A percentile compares a stretch with the other conserved stretches of the same genome.
These are phyloP conservation scores for Manihot esculenta DNA, from an alignment of 441 rosid species.

Conservation along the genomic window DNA sequence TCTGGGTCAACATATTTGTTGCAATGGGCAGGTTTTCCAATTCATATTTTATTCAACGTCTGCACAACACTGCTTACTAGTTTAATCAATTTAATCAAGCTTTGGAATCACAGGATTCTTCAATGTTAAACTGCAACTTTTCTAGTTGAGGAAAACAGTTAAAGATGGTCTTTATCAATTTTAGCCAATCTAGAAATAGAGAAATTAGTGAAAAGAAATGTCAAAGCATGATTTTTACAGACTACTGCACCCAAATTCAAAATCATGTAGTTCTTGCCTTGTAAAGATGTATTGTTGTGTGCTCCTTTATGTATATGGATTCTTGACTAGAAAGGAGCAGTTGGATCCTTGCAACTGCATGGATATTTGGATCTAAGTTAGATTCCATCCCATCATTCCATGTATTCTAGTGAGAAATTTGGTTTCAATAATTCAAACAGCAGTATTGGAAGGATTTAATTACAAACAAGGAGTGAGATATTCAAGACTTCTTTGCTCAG, in stretches of 20 bases:
- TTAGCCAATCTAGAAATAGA: background rate
- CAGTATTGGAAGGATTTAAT: background rate
- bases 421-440: background rate
- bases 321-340: background rate
- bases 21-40: background rate
- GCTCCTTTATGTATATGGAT: background rate
- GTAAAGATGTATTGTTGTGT: background rate
- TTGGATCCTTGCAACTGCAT: background rate
- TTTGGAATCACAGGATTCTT: background rate
- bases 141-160: background rate
- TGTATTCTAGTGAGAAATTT: background rate
- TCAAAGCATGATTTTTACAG: background rate
- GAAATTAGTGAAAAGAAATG: background rate
- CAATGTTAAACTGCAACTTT: background rate
- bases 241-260: background rate
- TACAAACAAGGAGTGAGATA: background rate
- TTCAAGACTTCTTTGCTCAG: background rate
- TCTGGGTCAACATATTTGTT: slow-evolving; percentile 5
- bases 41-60: background rate
- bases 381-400: background rate
- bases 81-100: background rate
- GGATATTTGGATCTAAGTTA: background rate
- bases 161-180: background rate
- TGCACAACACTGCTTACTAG: background rate
- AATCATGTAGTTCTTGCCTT: background rate